Evolutionary conservation across 768 basidiomycete genomes (phyloP).

Genomic region (Kwoniella newhampshirensis): DNA sequence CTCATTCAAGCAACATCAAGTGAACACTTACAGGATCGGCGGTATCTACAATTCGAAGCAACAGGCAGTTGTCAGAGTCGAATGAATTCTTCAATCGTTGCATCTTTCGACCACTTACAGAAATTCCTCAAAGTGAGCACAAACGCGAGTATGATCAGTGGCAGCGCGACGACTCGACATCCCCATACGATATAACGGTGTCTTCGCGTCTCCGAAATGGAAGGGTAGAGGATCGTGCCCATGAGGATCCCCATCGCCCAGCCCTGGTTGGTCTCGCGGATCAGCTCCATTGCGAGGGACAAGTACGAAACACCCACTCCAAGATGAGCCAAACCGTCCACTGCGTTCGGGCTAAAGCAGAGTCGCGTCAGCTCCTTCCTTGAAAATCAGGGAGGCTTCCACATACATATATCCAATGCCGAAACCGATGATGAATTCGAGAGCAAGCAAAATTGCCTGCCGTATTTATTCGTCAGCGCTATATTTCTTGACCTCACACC

Average conservation of each 20-base stretch:
- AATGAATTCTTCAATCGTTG: neutral
- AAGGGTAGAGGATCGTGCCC: constrained; percentile 81
- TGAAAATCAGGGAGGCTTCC: neutral
- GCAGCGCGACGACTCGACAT: constrained; percentile 71
- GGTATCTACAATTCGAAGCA: constrained; percentile 36
- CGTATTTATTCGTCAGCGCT: no score
- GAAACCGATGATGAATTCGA: constrained; percentile 83
- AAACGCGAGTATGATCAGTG: constrained; percentile 73
- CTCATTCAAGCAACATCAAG: neutral
- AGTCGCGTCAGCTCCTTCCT: no score
- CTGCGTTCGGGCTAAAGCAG: constrained; percentile 59
- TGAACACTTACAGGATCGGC: constrained; percentile 33
- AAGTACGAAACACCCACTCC: constrained; percentile 55
- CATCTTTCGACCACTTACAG: constrained; percentile 54
- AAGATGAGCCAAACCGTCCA: constrained; percentile 92
- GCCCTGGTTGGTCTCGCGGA: constrained; percentile 22
- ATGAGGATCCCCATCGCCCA: constrained; percentile 62
- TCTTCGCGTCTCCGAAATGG: constrained; percentile 74
- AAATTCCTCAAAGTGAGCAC: constrained; percentile 84
- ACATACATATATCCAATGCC: constrained; percentile 61
- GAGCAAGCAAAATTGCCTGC: constrained; percentile 76
- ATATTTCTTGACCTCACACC: neutral
- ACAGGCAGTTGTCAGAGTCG: neutral
- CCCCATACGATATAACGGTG: constrained; percentile 72
- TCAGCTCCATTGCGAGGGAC: neutral